phyloP scores from a whole-genome alignment of 164 flowering plant genomes.

The Malania oleifera region DNA sequence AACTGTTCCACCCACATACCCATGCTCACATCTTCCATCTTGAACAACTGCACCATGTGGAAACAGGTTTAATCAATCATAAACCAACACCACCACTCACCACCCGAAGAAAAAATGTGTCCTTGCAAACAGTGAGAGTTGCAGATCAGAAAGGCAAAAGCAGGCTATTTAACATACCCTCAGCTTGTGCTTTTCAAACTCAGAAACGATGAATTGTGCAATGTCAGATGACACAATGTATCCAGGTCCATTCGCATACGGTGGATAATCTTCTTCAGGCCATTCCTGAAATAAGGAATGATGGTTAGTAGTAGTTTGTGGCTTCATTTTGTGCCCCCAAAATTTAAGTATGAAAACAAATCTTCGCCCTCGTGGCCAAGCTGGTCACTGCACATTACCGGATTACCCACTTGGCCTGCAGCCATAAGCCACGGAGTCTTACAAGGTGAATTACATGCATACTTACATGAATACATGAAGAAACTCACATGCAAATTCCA shows the following conservation, averaged over 20 bases:
- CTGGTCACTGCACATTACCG: too few species aligned
- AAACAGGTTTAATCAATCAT: background rate
- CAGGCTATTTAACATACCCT: conserved; percentile 58
- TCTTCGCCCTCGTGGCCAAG: too few species aligned
- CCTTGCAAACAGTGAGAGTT: too few species aligned
- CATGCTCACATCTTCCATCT: conserved; percentile 91
- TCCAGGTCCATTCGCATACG: conserved; percentile 97
- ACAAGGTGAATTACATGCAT: too few species aligned
- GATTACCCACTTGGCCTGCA: too few species aligned
- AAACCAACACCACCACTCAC: background rate
- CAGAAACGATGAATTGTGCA: conserved; percentile 59
- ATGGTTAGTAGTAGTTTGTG: background rate
- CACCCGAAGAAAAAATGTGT: too few species aligned
- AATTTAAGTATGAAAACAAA: too few species aligned
- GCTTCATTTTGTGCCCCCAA: background rate
- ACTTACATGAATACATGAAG: too few species aligned
- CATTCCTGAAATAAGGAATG: conserved; percentile 10
- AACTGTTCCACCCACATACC: conserved; percentile 86
- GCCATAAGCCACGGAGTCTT: too few species aligned
- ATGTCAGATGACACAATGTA: conserved; percentile 83
- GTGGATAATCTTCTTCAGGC: conserved; percentile 78
- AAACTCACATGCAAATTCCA: too few species aligned
- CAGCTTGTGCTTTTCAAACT: conserved; percentile 66
- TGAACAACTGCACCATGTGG: conserved; percentile 49
- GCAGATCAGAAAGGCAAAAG: too few species aligned